Evolutionary conservation across 345 rosid genomes (phyloP), one percentile per base, ranked within the genome.

Genomic region (Erysimum cheiranthoides): DNA sequence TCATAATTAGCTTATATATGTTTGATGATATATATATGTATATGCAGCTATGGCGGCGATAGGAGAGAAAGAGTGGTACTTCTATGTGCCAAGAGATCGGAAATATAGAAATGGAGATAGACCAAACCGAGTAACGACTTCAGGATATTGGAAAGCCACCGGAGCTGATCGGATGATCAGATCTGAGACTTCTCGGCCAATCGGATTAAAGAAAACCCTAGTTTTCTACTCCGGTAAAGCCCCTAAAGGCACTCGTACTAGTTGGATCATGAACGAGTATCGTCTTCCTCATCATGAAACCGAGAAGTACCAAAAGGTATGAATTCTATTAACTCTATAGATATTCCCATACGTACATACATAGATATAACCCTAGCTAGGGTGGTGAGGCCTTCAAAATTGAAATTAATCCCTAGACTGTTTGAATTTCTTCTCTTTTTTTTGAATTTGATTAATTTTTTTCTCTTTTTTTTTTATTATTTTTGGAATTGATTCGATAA

Each of bases 181-280:
- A 74, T 87, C 79, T 1, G 98, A 91, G 85, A 89, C 79, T 34
- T 84, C 85, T 16, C 83, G 92, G 40, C 86, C 92, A 0, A 96
- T 96, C 42, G 99, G 99, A 14, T 81, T 93, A 53, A 96, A 96
- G 90, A 96, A 96, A 89, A 96, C 99, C 94, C 96, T 96, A 83
- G 98, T 96, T 68, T 96, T 93, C 88, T 96, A 96, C 80, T 90
- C 97, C 3, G 99, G 99, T 0, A 96, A 93, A 82, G 99, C 99
- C 47, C 99, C 99, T 31, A 96, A 91, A 78, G 99, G 99, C 16
- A 84, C 92, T 70, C 87, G 99, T 32, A 90, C 96, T 51, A 91
- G 99, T 45, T 96, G 99, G 99, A 96, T 96, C 72, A 96, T 96
- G 99, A 96, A 96, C 76, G 99, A 96, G 88, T 95, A 95, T 56